Conservation (phyloP, 176 grass and related monocot genomes). For the Ampelocalamus luodianensis region DNA sequence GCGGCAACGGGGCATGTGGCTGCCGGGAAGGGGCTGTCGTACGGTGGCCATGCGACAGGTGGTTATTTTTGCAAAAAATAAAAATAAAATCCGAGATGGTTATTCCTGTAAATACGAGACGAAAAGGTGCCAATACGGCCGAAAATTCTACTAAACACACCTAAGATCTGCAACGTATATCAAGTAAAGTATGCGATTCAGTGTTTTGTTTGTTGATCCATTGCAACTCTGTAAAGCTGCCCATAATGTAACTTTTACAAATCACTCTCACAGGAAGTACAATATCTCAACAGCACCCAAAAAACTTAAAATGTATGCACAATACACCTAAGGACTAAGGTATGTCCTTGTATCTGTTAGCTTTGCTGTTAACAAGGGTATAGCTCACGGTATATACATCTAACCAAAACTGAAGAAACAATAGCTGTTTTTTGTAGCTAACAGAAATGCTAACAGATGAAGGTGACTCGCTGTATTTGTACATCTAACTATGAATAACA, state of each 20-base stretch:
- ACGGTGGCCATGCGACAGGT: too few relatives aligned
- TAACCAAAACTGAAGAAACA: constrained; percentile 50
- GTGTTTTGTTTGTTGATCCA: background rate
- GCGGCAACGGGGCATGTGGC: too few relatives aligned
- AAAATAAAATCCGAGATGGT: too few relatives aligned
- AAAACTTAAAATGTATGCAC: constrained; percentile 30
- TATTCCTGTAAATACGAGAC: too few relatives aligned
- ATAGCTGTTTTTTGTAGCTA: constrained; percentile 48
- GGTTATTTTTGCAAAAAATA: too few relatives aligned
- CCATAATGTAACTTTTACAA: background rate
- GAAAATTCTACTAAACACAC: too few relatives aligned
- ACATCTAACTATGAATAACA: constrained; percentile 37
- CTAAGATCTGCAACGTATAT: too few relatives aligned
- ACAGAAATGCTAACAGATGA: constrained; percentile 82
- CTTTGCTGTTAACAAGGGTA: constrained; percentile 67
- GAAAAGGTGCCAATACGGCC: too few relatives aligned
- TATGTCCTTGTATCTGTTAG: constrained; percentile 59
- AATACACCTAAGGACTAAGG: constrained; percentile 23
- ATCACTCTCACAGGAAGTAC: background rate
- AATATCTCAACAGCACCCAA: constrained; percentile 19
- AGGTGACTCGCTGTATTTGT: constrained; percentile 40
- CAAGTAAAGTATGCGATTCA: background rate
- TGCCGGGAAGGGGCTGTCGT: too few relatives aligned
- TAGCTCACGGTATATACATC: constrained; percentile 38
- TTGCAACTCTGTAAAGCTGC: background rate